Conservation (phyloP, 495 filamentous ascomycete genomes). For the Amniculicola lignicola region DNA sequence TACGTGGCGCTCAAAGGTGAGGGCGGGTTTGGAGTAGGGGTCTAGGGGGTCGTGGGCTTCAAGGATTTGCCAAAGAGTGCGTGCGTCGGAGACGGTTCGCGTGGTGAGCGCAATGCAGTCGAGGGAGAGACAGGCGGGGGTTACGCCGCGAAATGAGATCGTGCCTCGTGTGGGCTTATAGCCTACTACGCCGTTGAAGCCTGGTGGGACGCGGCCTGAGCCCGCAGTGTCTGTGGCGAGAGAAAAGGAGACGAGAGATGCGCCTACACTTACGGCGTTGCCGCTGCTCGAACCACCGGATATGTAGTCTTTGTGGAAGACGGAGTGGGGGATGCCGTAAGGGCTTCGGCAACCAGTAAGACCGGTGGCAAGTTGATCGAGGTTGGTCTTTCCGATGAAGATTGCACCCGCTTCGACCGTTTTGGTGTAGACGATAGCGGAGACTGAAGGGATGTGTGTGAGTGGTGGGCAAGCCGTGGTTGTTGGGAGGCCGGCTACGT, state of each 20-base stretch:
- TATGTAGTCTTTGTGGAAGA: conserved; percentile 55
- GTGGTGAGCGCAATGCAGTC: conserved; percentile 62
- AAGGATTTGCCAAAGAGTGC: conserved; percentile 54
- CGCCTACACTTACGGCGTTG: conserved; percentile 56
- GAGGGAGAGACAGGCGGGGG: conserved; percentile 59
- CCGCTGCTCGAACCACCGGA: conserved; percentile 64
- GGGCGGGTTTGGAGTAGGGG: conserved; percentile 52
- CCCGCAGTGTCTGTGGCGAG: conserved; percentile 67
- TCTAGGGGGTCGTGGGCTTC: conserved; percentile 55
- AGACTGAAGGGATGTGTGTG: conserved; percentile 47
- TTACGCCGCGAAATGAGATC: conserved; percentile 55
- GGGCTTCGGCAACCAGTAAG: conserved; percentile 57
- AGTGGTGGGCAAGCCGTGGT: conserved; percentile 59
- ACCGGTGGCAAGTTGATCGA: conserved; percentile 68
- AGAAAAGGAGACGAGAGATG: conserved; percentile 58
- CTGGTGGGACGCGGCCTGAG: conserved; percentile 59
- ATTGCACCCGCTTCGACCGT: conserved; percentile 52
- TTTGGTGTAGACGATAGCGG: conserved; percentile 42
- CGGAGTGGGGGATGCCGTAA: conserved; percentile 54
- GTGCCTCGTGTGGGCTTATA: conserved; percentile 67
- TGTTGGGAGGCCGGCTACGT: conserved; percentile 55
- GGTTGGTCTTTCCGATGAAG: conserved; percentile 64
- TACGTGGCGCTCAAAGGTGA: conserved; percentile 46
- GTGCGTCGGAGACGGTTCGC: conserved; percentile 50
- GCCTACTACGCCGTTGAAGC: conserved; percentile 63